Conservation (phyloP, 441 rosid species). For the Gossypium trilobum region DNA sequence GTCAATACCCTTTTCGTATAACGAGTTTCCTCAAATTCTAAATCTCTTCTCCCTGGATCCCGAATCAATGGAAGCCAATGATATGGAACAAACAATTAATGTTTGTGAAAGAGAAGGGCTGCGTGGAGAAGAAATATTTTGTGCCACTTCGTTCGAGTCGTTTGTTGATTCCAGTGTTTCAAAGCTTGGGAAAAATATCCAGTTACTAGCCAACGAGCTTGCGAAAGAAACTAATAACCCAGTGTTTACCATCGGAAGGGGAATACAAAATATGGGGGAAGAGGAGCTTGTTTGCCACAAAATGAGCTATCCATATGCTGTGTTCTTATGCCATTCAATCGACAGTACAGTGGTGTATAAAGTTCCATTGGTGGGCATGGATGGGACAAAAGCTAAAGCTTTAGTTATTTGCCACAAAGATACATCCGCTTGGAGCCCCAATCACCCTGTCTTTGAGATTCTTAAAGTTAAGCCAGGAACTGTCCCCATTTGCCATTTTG, state of each 20-base stretch:
- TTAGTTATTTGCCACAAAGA: not conserved
- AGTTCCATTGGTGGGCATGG: not conserved
- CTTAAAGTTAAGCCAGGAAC: slow-evolving; percentile 11
- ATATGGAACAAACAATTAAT: not conserved
- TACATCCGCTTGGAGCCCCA: slow-evolving; percentile 7
- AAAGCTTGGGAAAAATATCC: not conserved
- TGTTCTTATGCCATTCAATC: not conserved
- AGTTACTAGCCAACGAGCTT: not conserved
- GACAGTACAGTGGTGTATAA: not conserved
- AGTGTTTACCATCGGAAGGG: not conserved
- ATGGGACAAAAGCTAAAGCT: not conserved
- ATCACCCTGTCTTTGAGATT: not conserved
- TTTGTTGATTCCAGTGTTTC: not conserved
- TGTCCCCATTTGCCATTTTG: slow-evolving; percentile 4
- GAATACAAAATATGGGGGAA: slow-evolving; percentile 7
- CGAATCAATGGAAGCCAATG: not conserved
- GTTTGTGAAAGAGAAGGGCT: not conserved
- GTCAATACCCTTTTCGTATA: slow-evolving; percentile 1
- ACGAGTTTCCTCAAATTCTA: not conserved
- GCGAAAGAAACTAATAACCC: not conserved
- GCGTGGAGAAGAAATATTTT: not conserved
- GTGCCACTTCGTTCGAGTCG: not conserved
- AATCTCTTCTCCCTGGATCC: not conserved
- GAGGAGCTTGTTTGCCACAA: slow-evolving; percentile 5
- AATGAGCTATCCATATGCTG: slow-evolving; percentile 3